A percentile compares a stretch with the other conserved stretches of the same genome.
These are phyloP conservation scores for Fusarium acutatum DNA, from an alignment of 2,329 filamentous ascomycete species.

Conservation along the genomic window DNA sequence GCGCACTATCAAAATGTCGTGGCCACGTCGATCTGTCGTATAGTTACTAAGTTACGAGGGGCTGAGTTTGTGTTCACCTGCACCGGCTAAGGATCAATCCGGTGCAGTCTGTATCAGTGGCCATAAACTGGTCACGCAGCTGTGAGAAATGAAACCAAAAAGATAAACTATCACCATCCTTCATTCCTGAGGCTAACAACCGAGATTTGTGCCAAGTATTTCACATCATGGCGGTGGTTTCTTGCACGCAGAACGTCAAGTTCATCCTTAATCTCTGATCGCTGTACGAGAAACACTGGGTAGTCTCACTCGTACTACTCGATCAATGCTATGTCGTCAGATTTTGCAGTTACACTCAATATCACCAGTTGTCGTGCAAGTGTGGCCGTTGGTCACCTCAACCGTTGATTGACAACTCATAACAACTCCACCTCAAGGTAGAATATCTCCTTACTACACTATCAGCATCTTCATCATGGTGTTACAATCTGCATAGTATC, in stretches of 20 bases:
- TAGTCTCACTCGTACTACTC: background rate
- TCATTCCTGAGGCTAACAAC: slow-evolving; percentile 10
- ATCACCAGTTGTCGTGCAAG: background rate
- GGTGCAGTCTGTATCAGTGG: background rate
- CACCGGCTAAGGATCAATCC: slow-evolving; percentile 2
- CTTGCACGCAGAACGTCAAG: background rate
- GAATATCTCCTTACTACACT: background rate
- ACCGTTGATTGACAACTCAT: background rate
- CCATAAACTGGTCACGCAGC: background rate
- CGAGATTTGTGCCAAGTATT: background rate
- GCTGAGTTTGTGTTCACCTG: slow-evolving; percentile 4
- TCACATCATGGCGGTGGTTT: background rate
- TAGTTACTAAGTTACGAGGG: slow-evolving; percentile 4
- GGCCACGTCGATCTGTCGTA: slow-evolving; percentile 12
- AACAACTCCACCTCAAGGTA: background rate
- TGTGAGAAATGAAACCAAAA: background rate
- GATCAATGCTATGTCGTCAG: background rate
- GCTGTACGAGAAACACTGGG: background rate
- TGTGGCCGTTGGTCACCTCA: background rate
- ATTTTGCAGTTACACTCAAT: background rate
- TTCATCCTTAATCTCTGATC: background rate
- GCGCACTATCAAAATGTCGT: slow-evolving; percentile 12
- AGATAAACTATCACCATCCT: background rate
- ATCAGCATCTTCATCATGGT: background rate
- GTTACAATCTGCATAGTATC: background rate